phyloP scores from a whole-genome alignment of 306 rosid species.

The Fagus crenata region DNA sequence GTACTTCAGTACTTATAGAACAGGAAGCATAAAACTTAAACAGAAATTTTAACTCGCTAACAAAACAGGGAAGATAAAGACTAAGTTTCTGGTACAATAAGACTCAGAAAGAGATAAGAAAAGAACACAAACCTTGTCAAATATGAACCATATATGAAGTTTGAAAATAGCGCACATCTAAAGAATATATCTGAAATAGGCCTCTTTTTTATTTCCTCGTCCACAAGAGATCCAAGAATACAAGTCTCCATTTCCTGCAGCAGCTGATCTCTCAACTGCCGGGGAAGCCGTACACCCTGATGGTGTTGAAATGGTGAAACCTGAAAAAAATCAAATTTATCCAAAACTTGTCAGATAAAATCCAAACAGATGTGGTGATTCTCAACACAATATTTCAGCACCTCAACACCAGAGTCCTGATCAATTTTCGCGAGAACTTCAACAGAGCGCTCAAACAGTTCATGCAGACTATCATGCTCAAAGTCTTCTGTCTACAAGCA shows the following conservation, averaged over 20 bases:
- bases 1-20: not conserved
- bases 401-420: constrained; percentile 59
- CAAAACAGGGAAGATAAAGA: not conserved
- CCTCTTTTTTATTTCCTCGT: constrained; percentile 49
- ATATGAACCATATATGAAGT: constrained; percentile 56
- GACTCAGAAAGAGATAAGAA: not conserved
- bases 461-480: constrained; percentile 46
- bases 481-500: constrained; percentile 60
- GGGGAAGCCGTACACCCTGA: constrained; percentile 56
- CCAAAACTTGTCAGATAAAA: constrained; percentile 17
- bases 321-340: constrained; percentile 40
- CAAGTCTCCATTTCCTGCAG: constrained; percentile 69
- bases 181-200: constrained; percentile 61
- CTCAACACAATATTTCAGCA: constrained; percentile 35
- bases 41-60: not conserved
- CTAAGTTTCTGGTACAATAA: not conserved
- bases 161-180: constrained; percentile 65
- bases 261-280: constrained; percentile 64
- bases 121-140: constrained; percentile 57
- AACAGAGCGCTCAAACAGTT: constrained; percentile 69
- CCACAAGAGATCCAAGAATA: constrained; percentile 56
- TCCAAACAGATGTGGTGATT: constrained; percentile 20
- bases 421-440: constrained; percentile 65
- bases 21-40: not conserved
- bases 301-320: constrained; percentile 41